Base-by-base conservation (phyloP, 805 yeast species). In the Metschnikowia sp. region DNA sequence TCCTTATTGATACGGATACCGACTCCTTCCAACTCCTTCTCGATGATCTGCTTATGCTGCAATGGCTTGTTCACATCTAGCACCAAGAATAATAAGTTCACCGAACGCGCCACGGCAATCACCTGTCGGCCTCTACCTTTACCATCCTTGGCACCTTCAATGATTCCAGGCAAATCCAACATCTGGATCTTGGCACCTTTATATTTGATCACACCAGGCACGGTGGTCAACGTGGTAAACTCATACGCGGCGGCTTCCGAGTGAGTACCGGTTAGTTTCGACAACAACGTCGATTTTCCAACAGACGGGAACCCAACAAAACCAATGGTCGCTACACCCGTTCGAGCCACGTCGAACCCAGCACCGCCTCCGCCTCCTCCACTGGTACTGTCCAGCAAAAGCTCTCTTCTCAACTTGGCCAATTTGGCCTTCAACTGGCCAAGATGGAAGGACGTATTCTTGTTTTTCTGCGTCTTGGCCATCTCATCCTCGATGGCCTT, bases 271-370 rank as follows among this genome's bases (percentile, higher is more conserved):
- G 99, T 94, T 42, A 94, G 72, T 66, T 88, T 86, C 29, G 88
- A 82, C 56, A 94, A 77, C 49, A 94, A 70, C 1, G 99, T 94
- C 8, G 88, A 82, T 61, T 87, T 87, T 31, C 94, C 94, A 3
- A 94, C 99, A 1, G 98, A 91, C 1, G 99, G 99, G 65, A 94
- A 94, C 3, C 99, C 99, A 38, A 94, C 96, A 64, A 91, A 94
- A 9, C 99, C 99, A 44, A 94, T 95, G 8, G 96, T 82, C 3
- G 97, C 97, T 11, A 88, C 97, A 70, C 99, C 99, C 0, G 97
- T 92, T 67, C 97, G 82, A n/a, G 96, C 96, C 39, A 94, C 98
- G 72, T 94, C 99, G 69, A 94, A 94, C 8, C 99, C 99, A 19
- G 79, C 82, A 54, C 98, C 97, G 18, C 81, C 88, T 48, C 94